Base-by-base conservation (phyloP, 257 asterid genomes). In the Nicotiana undulata region DNA sequence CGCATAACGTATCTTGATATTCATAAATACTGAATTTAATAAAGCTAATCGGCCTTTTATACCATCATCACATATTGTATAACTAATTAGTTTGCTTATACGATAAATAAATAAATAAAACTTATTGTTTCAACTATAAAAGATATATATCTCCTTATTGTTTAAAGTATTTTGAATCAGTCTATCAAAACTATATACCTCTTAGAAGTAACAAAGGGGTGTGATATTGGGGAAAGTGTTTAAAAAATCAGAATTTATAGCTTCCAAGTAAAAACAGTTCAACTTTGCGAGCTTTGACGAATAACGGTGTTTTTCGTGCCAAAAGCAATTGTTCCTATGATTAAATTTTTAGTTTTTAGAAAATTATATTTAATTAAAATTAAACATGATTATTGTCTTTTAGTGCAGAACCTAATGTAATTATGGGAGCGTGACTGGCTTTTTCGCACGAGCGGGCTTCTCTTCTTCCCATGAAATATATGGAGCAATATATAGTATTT, bases 361-460 rank as follows among this genome's bases (percentile, higher is more conserved):
- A 59, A 56, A 31, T 37, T 77, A 32, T 6, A 32, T 6, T 52
- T 18, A 22, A 29, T 37, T 28, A 79, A 79, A 46, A 64, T 86
- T 80, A 63, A 53, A n/a, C 44, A 82, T 83, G 79, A 74, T 84
- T 49, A 20, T 67, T 29, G 22, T 79, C 67, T 6, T 52, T 60
- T 70, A 67, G 29, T 49, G 70, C 63, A 61, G 53, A 56, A 37
- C 20, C 31, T 32, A 56, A 44, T 59, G 79, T 81, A 65, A 83
- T 86, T 75, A 77, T 70, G 68, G 81, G 81, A 89, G 94, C 97
- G 90, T 88, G 94, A 84, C 72, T 78, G 84, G 66, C 46, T 82
- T 77, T 79, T 86, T 84, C 87, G 91, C 96, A 87, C 92, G 97
- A 86, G 91, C 83, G 94, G 79, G 22, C 64, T 75, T 89, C 92